Base-by-base conservation (phyloP, 495 filamentous ascomycete genomes). In the Annulohypoxylon moriforme region DNA sequence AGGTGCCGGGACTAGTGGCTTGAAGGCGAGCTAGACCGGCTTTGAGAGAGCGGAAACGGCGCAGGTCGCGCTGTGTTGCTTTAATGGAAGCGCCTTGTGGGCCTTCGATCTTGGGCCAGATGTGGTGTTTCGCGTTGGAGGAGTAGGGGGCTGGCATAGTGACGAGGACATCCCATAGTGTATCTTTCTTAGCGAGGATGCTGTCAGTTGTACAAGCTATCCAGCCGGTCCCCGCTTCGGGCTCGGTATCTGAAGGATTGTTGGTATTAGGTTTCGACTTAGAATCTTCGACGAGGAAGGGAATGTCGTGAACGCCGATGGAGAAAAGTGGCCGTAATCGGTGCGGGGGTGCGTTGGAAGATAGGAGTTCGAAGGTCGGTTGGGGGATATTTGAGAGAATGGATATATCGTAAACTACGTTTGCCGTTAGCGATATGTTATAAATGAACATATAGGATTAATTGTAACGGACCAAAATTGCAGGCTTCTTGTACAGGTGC, bases 141-240 rank as follows among this genome's bases (percentile, higher is more conserved):
- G 83, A 72, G 71, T 92, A 81, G 1, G 83, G 74, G 0, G 91
- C 85, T 0, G 94, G 93, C 67, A 98, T 82, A 14, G 91, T 93
- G 69, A 97, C 88, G 56, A 97, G 86, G 49, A 95, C 84, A 77
- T 99, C 96, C 81, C 93, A 99, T 18, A 98, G 89, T 16, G 89
- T 84, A 27, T 88, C 84, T 78, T 98, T 99, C 79, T 92, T 91
- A 63, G 87, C 88, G 36, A 99, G 85, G 58, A 99, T 92, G 74
- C 90, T 94, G 78, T 99, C 96, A 22, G 96, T 98, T 31, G 94
- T 96, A 78, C 94, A 98, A 1, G 96, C 96, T 49, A 97, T 88
- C 94, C 94, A 98, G 11, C 92, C 90, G 0, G 87, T 83, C 10
- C 87, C 85, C 22, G 80, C 76, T 36, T 90, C 90, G 11, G 84